A percentile compares a stretch with the other conserved stretches of the same genome.
These are phyloP conservation scores for Coemansia aciculifera DNA, from an alignment of 192 early-diverging fungal genomes.

Conservation along the genomic window DNA sequence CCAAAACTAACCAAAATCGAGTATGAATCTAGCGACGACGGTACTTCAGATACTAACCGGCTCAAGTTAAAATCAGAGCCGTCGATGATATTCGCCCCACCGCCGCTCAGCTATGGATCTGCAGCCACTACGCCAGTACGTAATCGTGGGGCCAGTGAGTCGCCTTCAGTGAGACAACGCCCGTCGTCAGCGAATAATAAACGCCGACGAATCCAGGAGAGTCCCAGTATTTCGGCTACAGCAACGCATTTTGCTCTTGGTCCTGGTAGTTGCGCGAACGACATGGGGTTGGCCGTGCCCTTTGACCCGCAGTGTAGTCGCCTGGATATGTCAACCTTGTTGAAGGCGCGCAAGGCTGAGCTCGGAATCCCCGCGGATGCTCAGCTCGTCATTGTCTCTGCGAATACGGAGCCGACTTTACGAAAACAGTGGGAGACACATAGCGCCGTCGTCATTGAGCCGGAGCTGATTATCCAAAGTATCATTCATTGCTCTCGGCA, in stretches of 20 bases:
- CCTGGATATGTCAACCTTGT: constrained; percentile 8
- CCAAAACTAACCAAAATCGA: constrained; percentile 11
- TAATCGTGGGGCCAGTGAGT: background rate
- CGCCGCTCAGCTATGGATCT: background rate
- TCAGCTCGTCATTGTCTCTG: constrained; percentile 14
- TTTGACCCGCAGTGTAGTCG: constrained; percentile 13
- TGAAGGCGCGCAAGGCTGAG: constrained; percentile 22
- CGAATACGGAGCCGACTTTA: background rate
- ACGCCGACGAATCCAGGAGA: constrained; percentile 9
- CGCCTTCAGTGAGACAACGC: background rate
- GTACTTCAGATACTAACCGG: background rate
- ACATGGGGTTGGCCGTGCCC: background rate
- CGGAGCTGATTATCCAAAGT: constrained; percentile 48
- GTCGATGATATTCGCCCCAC: constrained; percentile 23
- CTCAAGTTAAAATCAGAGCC: constrained; percentile 16
- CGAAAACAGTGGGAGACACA: constrained; percentile 14
- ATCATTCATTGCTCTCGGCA: constrained; percentile 31
- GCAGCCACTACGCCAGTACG: constrained; percentile 5
- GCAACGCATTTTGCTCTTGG: background rate
- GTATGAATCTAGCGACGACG: constrained; percentile 8
- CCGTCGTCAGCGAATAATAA: constrained; percentile 5
- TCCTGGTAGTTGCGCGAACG: constrained; percentile 7
- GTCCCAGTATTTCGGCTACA: constrained; percentile 10
- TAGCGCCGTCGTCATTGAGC: constrained; percentile 17
- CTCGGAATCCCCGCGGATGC: constrained; percentile 7